Base-by-base conservation (phyloP, 2,329 filamentous ascomycete species). In the Aureobasidium sp. region DNA sequence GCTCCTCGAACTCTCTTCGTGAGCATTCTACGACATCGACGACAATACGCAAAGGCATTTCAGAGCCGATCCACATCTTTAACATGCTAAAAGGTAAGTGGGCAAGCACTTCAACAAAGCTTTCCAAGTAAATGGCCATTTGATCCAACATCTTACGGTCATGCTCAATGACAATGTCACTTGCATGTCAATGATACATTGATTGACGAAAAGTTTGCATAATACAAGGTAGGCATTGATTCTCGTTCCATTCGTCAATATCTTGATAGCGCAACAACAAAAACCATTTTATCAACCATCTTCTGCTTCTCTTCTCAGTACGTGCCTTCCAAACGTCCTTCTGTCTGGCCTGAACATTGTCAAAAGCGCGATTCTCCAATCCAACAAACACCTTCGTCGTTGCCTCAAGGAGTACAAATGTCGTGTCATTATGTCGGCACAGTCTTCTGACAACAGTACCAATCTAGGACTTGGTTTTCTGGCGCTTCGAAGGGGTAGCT, bases 101-200 rank as follows among this genome's bases (percentile, higher is more conserved):
- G 15, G n/a, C 36, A 52, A 52, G 23, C 37, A 37, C 12, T 41
- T 27, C 37, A 41, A 20, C 12, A 23, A 12, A 7, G 8, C 23
- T 55, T 39, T 5, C 13, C 12, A 9, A 36, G 26, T 10, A 6
- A 15, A 17, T 23, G 29, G 41, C 39, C 10, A 41, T 39, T 20
- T 37, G 53, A 46, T 57, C 8, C 53, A 57, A 57, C 53, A 57
- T 57, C 29, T 15, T 17, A 27, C 53, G n/a, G 53, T 36, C 23
- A n/a, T 36, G 7, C 20, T 17, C 1, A 13, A 20, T 15, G 26
- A 7, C 6, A 12, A 27, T 15, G 50, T 15, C 34, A 34, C n/a
- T 5, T 39, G 7, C 34, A 32, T 57, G 39, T 57, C 41, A 29
- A 46, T 20, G 32, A 44, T 15, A 6, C 3, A 17, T 8, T 15